Base-by-base conservation (phyloP, 2,329 filamentous ascomycete genomes). In the Aspergillus phoenicis region DNA sequence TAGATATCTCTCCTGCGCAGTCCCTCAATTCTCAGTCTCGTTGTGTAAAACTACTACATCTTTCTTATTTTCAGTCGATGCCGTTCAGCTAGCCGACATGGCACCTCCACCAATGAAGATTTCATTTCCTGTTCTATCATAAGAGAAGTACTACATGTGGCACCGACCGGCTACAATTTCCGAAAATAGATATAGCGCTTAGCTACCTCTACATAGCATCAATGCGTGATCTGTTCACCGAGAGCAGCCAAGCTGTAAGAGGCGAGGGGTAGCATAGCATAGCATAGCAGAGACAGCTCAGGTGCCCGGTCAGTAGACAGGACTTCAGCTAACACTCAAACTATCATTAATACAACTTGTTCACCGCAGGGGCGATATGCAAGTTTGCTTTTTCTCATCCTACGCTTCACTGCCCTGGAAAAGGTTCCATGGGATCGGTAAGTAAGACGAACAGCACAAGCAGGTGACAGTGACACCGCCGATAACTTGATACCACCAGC, bases 41-140 rank as follows among this genome's bases (percentile, higher is more conserved):
- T 64, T 67, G 67, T 73, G 71, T 73, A 71, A 68, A 68, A 71
- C 66, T 71, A 72, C 61, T 61, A 57, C 61, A 58, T 63, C 57
- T 64, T 65, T 65, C 33, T 36, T 36, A 36, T 36, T 36, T 26
- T 36, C 33, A 15, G 33, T 36, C 58, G 59, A 67, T 61, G 61
- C 57, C 62, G 48, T 64, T 64, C 58, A 66, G 64, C 66, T 66
- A 68, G 66, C 66, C 60, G 43, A 60, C 59, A 60, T 63, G 58
- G 58, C 57, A 66, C 57, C 58, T 56, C 45, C 55, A 65, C 17
- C 53, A 65, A 65, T 68, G 55, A 64, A 68, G 51, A 36, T 51
- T 62, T 63, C 60, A 45, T 47, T 61, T 61, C 60, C 53, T 51
- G 41, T 56, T 53, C 22, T 53, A 20, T 17, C 49, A 20, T 26